Base-by-base conservation (phyloP, 192 early-diverging fungal genomes). In the Coemansia sp. region DNA sequence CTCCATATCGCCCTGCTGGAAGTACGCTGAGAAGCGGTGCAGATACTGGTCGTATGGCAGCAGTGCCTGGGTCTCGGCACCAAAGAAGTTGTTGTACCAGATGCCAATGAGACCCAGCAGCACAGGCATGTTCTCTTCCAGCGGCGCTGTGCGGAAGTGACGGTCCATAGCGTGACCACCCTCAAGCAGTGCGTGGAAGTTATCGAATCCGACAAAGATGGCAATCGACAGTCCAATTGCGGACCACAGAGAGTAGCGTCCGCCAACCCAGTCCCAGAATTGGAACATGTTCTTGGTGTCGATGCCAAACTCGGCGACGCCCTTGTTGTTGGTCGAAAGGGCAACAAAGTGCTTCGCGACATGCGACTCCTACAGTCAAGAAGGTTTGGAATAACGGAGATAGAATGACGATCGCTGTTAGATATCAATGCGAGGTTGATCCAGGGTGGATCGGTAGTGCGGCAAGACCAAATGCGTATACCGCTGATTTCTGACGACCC, bases 1-100 rank as follows among this genome's bases (percentile, higher is more conserved):
- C 76, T 99, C 96, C 96, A 99, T 99, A 77, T 99, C 94, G 59
- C 96, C 96, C 82, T 97, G 93, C 75, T 99, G 95, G 87, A 99
- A 94, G 83, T 99, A 98, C 40, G 95, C 96, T 19, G 96, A 84
- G 84, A 99, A 99, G 41, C 96, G 88, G 71, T 92, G 90, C 73
- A 99, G 81, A 71, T 99, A 99, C 82, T 99, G 96, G 83, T 99
- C 96, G 77, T 99, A 99, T 25, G 96, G 96, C 18, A 99, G 81
- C 55, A 99, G 89, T 18, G 93, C 93, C 48, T 92, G 86, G 39
- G 93, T 96, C 65, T 96, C 88, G 41, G 92, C 89, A 62, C 89
- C 93, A 66, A 88, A 95, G 67, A 99, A 99, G 87, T 99, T 91
- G 86, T 98, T 99, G 85, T 99, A 99, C 93, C 93, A 97, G 59